These are phyloP conservation scores for Linnemannia zychae DNA, from an alignment of 192 early-diverging fungal species.

Conservation along the genomic window DNA sequence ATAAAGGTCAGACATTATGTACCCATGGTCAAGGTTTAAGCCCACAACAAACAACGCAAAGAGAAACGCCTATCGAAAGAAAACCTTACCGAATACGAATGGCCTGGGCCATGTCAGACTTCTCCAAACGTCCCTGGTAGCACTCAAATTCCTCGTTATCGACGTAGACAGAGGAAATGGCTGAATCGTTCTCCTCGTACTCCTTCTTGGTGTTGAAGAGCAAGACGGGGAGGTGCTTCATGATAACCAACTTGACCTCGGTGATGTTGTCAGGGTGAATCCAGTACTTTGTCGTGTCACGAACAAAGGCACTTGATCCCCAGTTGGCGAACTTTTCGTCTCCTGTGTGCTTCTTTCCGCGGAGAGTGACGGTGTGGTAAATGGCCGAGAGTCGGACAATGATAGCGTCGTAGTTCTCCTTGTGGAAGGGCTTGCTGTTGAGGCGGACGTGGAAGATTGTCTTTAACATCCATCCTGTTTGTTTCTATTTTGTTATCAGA, in stretches of 20 bases:
- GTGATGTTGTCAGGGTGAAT: slow-evolving; percentile 96
- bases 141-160: slow-evolving; percentile 92
- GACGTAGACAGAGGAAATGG: slow-evolving; percentile 94
- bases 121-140: slow-evolving; percentile 90
- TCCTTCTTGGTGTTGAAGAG: slow-evolving; percentile 79
- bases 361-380: slow-evolving; percentile 67
- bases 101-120: slow-evolving; percentile 88
- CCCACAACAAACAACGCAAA: background rate
- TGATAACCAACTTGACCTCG: slow-evolving; percentile 91
- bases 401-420: slow-evolving; percentile 88
- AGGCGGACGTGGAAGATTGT: slow-evolving; percentile 85
- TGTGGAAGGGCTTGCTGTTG: slow-evolving; percentile 86
- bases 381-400: slow-evolving; percentile 87
- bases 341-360: slow-evolving; percentile 46
- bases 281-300: slow-evolving; percentile 95
- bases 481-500: slow-evolving; percentile 37
- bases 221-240: slow-evolving; percentile 92
- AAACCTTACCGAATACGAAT: slow-evolving; percentile 80
- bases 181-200: slow-evolving; percentile 81
- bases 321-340: slow-evolving; percentile 39
- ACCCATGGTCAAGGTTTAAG: background rate
- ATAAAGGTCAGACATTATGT: background rate
- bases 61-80: background rate
- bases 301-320: slow-evolving; percentile 54
- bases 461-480: slow-evolving; percentile 76